Base-by-base conservation (phyloP, 2,329 filamentous ascomycete species). In the Colletotrichum sp. region DNA sequence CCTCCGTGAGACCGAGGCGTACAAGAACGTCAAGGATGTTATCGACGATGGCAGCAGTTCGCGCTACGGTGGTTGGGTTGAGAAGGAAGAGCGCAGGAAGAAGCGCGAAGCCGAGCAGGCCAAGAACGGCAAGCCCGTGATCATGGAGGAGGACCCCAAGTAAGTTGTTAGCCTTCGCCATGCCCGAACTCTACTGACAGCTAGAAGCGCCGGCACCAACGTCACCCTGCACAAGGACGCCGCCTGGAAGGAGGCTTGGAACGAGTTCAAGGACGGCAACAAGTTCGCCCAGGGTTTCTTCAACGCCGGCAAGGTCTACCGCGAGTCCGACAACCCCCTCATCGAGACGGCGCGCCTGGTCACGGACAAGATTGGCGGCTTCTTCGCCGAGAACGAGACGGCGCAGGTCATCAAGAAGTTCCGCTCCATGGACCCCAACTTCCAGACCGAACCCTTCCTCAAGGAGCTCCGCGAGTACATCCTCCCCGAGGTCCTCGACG, bases 351-450 rank as follows among this genome's bases (percentile, higher is more conserved):
- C 96, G 2, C 94, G 97, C 82, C 96, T 95, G 84, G 98, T 99
- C 80, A 96, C 96, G 36, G 97, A 99, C 84, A 92, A 94, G 74
- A 93, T 99, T 52, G 95, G 94, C 63, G 96, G 97, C 32, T 99
- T 98, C 88, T 99, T 99, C 79, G 97, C 97, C 77, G 97, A 99
- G 85, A 99, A 98, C 84, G 97, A 99, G 88, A 98, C 96, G 0
- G 97, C 97, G 34, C 94, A 94, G 91, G 97, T 99, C 44, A 98
- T 98, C 88, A 98, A 98, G 88, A 98, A 96, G 85, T 98, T 99
- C 90, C 93, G 96, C 63, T 92, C 96, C 80, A 98, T 98, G 92
- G 97, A 99, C 80, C 96, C 97, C 7, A 91, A 90, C 79, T 99
- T 99, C 90, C 95, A 98, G 83, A 91, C 98, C 80, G 97, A 99